phyloP scores from a whole-genome alignment of 1,139 yeast species.

The Geotrichum citri-aurantii region DNA sequence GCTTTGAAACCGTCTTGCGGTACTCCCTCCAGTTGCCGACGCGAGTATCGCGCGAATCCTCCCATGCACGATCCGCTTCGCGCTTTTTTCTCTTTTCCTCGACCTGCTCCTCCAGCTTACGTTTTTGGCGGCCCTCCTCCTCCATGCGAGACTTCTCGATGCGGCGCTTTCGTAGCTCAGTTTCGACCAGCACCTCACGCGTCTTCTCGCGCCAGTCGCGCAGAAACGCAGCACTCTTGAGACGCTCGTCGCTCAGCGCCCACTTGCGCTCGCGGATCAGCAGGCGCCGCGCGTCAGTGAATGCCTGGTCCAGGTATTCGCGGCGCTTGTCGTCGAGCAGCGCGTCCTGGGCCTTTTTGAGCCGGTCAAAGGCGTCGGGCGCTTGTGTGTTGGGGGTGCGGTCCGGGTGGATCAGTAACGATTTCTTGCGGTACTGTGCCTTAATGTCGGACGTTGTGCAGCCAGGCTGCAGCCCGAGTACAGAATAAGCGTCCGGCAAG shows the following conservation, averaged over 20 bases:
- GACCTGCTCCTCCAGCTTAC: constrained; percentile 37
- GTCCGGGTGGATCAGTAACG: constrained; percentile 66
- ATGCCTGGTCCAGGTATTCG: constrained; percentile 38
- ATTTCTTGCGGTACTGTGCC: constrained; percentile 50
- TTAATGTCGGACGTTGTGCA: constrained; percentile 39
- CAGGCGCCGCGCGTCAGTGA: constrained; percentile 41
- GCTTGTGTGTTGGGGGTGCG: constrained; percentile 52
- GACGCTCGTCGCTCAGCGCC: constrained; percentile 38
- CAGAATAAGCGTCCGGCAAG: constrained; percentile 50
- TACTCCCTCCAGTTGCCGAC: constrained; percentile 60
- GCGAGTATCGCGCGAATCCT: constrained; percentile 52
- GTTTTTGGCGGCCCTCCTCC: constrained; percentile 39
- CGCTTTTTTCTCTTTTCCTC: constrained; percentile 40
- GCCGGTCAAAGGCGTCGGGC: constrained; percentile 55
- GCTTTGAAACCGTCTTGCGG: constrained; percentile 35
- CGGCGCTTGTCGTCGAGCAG: constrained; percentile 35
- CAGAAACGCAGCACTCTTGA: constrained; percentile 39
- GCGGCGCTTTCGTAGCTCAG: constrained; percentile 40
- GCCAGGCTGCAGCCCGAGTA: constrained; percentile 53
- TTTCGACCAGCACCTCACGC: constrained; percentile 43
- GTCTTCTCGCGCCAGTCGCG: constrained; percentile 39
- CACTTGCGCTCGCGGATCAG: constrained; percentile 44
- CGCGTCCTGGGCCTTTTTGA: constrained; percentile 39
- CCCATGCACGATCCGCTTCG: constrained; percentile 53
- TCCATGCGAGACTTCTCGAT: constrained; percentile 39